These are phyloP conservation scores for Adansonia madagascariensis DNA, from an alignment of 441 rosid species.

Conservation along the genomic window DNA sequence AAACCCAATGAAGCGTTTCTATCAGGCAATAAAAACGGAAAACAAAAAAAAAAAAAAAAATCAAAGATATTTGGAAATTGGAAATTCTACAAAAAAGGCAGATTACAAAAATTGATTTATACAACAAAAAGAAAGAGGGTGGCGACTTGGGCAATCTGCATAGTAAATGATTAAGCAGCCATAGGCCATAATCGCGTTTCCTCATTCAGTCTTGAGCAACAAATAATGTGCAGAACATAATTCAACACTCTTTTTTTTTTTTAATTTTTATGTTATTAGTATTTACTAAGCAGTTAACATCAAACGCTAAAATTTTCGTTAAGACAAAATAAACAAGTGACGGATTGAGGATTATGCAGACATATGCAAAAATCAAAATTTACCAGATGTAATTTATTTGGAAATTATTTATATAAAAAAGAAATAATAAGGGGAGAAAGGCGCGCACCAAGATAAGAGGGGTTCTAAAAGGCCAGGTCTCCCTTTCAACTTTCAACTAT, in stretches of 20 bases:
- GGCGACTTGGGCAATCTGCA: background rate
- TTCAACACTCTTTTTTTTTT: background rate
- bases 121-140: background rate
- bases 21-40: background rate
- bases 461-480: background rate
- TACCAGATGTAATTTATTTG: background rate
- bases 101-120: background rate
- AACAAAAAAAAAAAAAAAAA: background rate
- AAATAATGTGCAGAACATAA: background rate
- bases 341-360: background rate
- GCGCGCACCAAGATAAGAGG: background rate
- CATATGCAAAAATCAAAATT: background rate
- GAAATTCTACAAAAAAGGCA: background rate
- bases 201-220: background rate
- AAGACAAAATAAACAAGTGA: background rate
- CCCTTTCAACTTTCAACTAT: background rate
- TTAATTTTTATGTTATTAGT: background rate
- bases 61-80: background rate
- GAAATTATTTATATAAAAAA: conserved; percentile 4
- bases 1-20: background rate
- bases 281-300: background rate
- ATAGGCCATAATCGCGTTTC: background rate
- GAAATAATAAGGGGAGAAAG: background rate
- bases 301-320: background rate
- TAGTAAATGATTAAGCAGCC: conserved; percentile 1